Conservation (phyloP, 176 grass and related monocot genomes). For the Phragmites australis region DNA sequence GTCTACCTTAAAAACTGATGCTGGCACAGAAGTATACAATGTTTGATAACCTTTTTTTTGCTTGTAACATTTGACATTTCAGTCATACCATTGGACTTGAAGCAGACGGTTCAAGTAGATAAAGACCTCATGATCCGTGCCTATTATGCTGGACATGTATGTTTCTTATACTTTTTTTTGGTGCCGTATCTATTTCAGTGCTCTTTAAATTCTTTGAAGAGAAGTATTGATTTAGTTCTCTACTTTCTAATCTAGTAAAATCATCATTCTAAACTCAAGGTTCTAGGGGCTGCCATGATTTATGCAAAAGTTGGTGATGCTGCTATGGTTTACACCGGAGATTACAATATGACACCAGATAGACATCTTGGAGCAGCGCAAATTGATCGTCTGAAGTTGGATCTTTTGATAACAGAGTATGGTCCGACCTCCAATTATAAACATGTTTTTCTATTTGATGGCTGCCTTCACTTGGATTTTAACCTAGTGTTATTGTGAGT, state of each 20-base stretch:
- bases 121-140: constrained; percentile 86
- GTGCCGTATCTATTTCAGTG: background rate
- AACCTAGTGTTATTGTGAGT: background rate
- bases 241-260: constrained; percentile 32
- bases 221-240: constrained; percentile 20
- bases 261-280: constrained; percentile 48
- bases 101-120: constrained; percentile 91
- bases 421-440: constrained; percentile 1
- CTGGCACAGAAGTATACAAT: background rate
- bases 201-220: constrained; percentile 4
- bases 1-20: constrained; percentile 26
- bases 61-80: constrained; percentile 30
- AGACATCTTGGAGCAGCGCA: constrained; percentile 96
- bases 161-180: constrained; percentile 17
- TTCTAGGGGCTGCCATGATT: constrained; percentile 94
- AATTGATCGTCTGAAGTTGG: constrained; percentile 81
- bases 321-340: constrained; percentile 84
- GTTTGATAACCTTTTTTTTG: constrained; percentile 18
- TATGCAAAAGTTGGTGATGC: constrained; percentile 83
- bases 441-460: constrained; percentile 10
- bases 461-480: constrained; percentile 3
- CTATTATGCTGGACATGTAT: constrained; percentile 98
- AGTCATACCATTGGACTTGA: constrained; percentile 89
- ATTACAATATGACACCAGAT: constrained; percentile 99
- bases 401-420: constrained; percentile 96